These are phyloP conservation scores for Chytriomyces confervae DNA, from an alignment of 192 early-diverging fungal genomes.

Conservation along the genomic window DNA sequence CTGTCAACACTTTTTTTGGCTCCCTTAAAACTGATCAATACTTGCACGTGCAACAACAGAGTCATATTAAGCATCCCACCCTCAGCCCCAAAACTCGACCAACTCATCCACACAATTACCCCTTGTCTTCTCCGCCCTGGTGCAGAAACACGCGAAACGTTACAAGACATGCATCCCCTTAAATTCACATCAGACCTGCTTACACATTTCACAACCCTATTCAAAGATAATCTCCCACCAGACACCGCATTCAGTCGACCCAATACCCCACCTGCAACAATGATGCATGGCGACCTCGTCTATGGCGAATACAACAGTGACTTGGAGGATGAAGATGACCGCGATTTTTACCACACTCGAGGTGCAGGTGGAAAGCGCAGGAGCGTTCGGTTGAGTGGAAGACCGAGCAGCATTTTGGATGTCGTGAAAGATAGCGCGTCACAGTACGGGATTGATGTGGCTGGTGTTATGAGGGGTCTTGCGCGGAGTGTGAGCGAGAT, in stretches of 20 bases:
- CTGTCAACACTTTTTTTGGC: neutral
- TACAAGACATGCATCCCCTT: conserved; percentile 40
- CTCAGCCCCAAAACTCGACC: conserved; percentile 31
- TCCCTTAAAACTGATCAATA: neutral
- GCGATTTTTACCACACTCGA: too few relatives aligned
- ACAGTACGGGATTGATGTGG: neutral
- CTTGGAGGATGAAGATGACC: neutral
- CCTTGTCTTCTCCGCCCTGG: conserved; percentile 45
- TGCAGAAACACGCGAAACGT: conserved; percentile 37
- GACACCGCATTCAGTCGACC: neutral
- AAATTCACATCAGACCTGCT: conserved; percentile 43
- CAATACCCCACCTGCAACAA: neutral
- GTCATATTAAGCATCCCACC: conserved; percentile 16
- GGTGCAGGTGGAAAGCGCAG: too few relatives aligned
- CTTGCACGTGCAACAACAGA: neutral
- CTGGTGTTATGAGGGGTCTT: neutral
- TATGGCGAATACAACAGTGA: neutral
- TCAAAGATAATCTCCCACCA: conserved; percentile 11
- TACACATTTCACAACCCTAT: conserved; percentile 33
- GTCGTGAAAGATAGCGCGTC: neutral
- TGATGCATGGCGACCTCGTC: neutral
- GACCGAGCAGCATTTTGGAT: neutral
- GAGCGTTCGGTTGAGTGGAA: neutral
- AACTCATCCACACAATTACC: conserved; percentile 36
- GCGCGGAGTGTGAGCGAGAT: neutral